Evolutionary conservation across 2,329 filamentous ascomycete species (phyloP), one percentile per base, ranked within the genome.

Genomic region (Colletotrichum sp.): DNA sequence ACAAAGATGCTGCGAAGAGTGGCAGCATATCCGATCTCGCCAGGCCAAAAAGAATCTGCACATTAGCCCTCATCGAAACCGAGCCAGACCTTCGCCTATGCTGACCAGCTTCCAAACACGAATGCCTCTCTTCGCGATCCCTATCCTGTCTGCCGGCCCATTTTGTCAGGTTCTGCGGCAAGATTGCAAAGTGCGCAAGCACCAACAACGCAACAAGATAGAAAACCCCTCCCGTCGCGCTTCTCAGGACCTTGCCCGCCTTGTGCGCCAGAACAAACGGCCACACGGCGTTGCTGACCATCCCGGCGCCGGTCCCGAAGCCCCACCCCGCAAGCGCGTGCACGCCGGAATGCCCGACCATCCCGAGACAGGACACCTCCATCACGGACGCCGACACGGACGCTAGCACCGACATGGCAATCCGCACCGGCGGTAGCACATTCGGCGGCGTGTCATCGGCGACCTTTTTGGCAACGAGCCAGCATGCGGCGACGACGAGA

Each of bases 271-370:
- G 24, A 2, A 81, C 16, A 63, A 83, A 83, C 0, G 84, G 83
- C 32, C 81, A 70, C 16, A 80, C 78, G 13, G 82, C 81, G 39
- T 80, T 80, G 21, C 81, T 78, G 8, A 83, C 71, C 12, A 79
- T 76, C 1, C 82, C 84, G 0, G 79, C 78, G 15, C 83, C 84
- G 7, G 81, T 80, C 2, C 84, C 84, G 1, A 83, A 76, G 57
- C 83, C 84, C 84, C 84, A 86, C 34, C 84, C 84, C 3, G 79
- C 80, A 21, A 86, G 76, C 1, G 81, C 83, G n/a, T 77, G 69
- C 60, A 78, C 78, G 21, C 83, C 82, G 49, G 84, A 82, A 13
- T 81, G 79, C 0, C 81, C 79, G 15, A 82, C 67, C 79, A 80
- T 79, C 16, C 81, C 81, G n/a, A 85, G 62, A 66, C 82, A 83